Base-by-base conservation (phyloP, 139 green algal genomes). In the Tetradesmus obliquus region DNA sequence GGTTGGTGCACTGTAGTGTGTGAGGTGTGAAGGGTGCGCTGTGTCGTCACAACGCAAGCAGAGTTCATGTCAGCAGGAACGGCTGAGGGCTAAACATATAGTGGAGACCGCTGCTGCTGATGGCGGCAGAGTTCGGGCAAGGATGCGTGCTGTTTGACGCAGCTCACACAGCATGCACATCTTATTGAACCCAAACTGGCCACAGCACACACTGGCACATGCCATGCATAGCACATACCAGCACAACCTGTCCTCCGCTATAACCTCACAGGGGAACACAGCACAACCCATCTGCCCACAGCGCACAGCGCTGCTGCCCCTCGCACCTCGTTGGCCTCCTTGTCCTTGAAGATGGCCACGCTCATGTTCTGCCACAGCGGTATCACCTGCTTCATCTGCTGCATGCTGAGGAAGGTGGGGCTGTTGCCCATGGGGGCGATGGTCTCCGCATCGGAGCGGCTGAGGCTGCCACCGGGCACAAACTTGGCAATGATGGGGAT, bases 341-440 rank as follows among this genome's bases (percentile, higher is more conserved):
- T 22, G 92, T 99, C 97, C n/a, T 97, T 95, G 94, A 99, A 99
- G 66, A 99, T 97, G 22, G 94, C 95, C 10, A 99, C 95, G n/a
- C 97, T 98, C 3, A 97, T 93, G 94, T 99, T 98, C 91, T 97
- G 94, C 98, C 98, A 99, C 0, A 95, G 79, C 15, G 96, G 96
- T 53, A 97, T 96, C 10, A 98, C 94, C 45, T 92, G 94, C 54
- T 92, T 83, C 94, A 99, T 94, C 93, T 99, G 95, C 1, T 93
- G 79, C 62, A 96, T 94, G 9, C 88, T 94, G 93, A 99, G 94
- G 87, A 99, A 95, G 12, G 96, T 98, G 55, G 98, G 98, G 22
- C 96, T 96, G 94, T 97, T 99, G 85, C 98, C 97, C 22, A 98
- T 97, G 71, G 96, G 97, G 3, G 96, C 94, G 82, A 99, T 98